Conservation (phyloP, 202 grass and related monocot genomes). For the Sporobolus alterniflorus region DNA sequence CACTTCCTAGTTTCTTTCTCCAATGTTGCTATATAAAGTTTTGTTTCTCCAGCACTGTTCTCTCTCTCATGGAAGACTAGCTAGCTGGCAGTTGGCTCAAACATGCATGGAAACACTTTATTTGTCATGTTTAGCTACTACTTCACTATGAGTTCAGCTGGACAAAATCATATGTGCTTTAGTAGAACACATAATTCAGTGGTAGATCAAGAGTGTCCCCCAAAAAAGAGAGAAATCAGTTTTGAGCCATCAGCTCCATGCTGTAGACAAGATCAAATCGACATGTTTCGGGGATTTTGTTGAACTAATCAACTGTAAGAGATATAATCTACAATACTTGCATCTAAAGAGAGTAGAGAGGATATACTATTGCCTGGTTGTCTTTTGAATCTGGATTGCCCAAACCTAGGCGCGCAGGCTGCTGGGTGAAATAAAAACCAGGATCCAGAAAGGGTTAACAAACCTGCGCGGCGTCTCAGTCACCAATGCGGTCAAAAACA, state of each 20-base stretch:
- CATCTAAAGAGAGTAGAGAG: constrained; percentile 29
- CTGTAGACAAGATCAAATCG: neutral
- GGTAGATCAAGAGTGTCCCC: neutral
- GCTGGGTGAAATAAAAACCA: constrained; percentile 41
- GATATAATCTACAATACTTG: constrained; percentile 44
- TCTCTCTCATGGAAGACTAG: neutral
- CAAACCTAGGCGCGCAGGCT: constrained; percentile 1
- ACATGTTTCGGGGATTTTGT: constrained; percentile 31
- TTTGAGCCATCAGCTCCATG: neutral
- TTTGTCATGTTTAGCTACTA: neutral
- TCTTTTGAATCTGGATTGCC: constrained; percentile 40
- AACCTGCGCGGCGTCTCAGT: constrained; percentile 52
- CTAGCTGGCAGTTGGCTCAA: constrained; percentile 3
- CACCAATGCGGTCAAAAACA: constrained; percentile 76
- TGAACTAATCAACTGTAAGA: constrained; percentile 32
- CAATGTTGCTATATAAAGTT: constrained; percentile 37
- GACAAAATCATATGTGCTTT: neutral
- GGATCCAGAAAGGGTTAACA: constrained; percentile 46
- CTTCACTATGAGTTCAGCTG: neutral
- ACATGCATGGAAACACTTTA: neutral
- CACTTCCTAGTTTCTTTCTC: constrained; percentile 46
- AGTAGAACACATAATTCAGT: constrained; percentile 22
- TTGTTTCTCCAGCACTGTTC: constrained; percentile 13
- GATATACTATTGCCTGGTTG: constrained; percentile 44
- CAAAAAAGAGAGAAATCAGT: neutral